Evolutionary conservation across 78 protist genomes (phyloP).

Genomic region (Capsaspora owczarzaki): DNA sequence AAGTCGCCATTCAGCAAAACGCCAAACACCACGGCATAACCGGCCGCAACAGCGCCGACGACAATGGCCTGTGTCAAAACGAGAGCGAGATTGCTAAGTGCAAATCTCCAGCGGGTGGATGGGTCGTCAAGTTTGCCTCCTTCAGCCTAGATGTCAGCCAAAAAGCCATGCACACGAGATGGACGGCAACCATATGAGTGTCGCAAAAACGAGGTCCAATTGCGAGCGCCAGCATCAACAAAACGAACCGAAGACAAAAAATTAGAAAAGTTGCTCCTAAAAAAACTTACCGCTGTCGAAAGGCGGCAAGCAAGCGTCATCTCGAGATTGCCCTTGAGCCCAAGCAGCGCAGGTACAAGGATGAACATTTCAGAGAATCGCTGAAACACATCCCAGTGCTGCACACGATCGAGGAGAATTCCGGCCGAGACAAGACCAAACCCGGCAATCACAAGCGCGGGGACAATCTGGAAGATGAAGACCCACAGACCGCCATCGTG

Average conservation of each 20-base stretch:
- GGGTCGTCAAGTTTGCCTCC: neutral
- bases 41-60: neutral
- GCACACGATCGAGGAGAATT: neutral
- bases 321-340: constrained; percentile 4
- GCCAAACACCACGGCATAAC: neutral
- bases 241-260: no score
- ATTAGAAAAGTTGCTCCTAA: no score
- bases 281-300: neutral
- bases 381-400: neutral
- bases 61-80: neutral
- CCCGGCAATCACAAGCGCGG: neutral
- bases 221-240: no score
- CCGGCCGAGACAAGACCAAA: neutral
- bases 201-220: no score
- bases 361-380: neutral
- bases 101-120: neutral
- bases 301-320: neutral
- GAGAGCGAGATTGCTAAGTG: neutral
- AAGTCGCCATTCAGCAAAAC: no score
- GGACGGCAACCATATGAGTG: no score
- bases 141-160: no score
- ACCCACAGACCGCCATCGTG: no score
- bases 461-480: neutral
- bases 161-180: no score
- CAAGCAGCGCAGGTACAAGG: neutral